Evolutionary conservation across 768 basidiomycete species (phyloP).

Genomic region (Tricholoma saponaceum): DNA sequence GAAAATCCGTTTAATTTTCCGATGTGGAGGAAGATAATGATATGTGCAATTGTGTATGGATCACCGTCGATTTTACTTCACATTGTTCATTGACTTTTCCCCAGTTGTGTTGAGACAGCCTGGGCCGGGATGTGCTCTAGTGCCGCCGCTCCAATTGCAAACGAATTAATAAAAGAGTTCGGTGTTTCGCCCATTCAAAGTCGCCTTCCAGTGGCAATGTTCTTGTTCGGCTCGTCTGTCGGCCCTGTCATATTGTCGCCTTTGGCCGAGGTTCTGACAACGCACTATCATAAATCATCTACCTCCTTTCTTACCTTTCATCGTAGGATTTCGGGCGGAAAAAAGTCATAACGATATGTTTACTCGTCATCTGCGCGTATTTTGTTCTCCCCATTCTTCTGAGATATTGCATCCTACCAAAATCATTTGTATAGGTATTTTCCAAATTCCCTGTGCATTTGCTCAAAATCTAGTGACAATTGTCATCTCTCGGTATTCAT

Average conservation of each 20-base stretch:
- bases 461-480: constrained; percentile 14
- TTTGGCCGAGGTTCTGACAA: too few relatives aligned
- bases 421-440: constrained; percentile 11
- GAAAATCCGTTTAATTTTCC: constrained; percentile 20
- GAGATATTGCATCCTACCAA: constrained; percentile 12
- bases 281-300: too few relatives aligned
- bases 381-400: background rate
- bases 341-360: constrained; percentile 14
- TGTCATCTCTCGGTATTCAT: constrained; percentile 13
- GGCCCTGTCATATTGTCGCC: constrained; percentile 16
- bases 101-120: constrained; percentile 14
- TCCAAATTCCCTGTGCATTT: constrained; percentile 20
- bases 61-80: background rate
- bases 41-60: constrained; percentile 14
- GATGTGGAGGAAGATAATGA: constrained; percentile 15
- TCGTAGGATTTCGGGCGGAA: constrained; percentile 20
- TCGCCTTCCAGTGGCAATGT: constrained; percentile 17
- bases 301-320: background rate
- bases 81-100: background rate
- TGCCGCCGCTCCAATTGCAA: constrained; percentile 10
- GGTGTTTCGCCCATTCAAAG: constrained; percentile 10
- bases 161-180: constrained; percentile 14
- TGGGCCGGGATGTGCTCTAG: constrained; percentile 19
- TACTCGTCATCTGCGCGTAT: constrained; percentile 16
- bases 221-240: constrained; percentile 15